Percentiles rank a stretch among this genome's conserved stretches.
These are phyloP conservation scores for Auricularia heimuer DNA, from an alignment of 768 basidiomycete species.

Conservation along the genomic window DNA sequence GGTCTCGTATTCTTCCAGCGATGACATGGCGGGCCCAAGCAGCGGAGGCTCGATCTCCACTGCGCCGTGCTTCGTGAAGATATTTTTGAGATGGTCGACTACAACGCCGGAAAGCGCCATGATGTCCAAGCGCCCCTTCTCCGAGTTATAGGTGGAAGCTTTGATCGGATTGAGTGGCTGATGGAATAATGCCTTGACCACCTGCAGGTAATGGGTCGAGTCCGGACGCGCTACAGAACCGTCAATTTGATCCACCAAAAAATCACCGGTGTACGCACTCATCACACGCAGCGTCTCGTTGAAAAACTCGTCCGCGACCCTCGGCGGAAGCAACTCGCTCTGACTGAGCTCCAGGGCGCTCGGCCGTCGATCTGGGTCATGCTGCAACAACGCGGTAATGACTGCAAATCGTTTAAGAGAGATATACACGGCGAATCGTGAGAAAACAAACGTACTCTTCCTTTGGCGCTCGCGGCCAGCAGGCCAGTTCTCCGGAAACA, in stretches of 20 bases:
- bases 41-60: constrained; percentile 79
- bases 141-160: constrained; percentile 64
- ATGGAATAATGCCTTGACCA: constrained; percentile 69
- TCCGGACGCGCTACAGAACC: constrained; percentile 54
- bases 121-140: constrained; percentile 59
- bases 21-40: constrained; percentile 44
- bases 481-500: constrained; percentile 74
- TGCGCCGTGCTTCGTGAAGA: constrained; percentile 86
- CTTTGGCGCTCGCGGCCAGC: constrained; percentile 46
- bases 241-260: not conserved
- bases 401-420: constrained; percentile 32
- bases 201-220: constrained; percentile 70
- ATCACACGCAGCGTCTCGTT: constrained; percentile 69
- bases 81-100: constrained; percentile 60
- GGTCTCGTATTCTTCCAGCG: constrained; percentile 43
- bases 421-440: not conserved
- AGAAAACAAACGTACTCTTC: constrained; percentile 43
- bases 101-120: constrained; percentile 64
- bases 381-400: constrained; percentile 71
- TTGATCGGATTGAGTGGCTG: constrained; percentile 53
- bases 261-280: constrained; percentile 33
- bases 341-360: constrained; percentile 76
- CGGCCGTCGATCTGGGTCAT: constrained; percentile 70
- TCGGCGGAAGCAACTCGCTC: constrained; percentile 63
- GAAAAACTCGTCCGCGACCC: constrained; percentile 79